phyloP scores from a whole-genome alignment of 805 yeast species.

The Hanseniaspora guilliermondii region DNA sequence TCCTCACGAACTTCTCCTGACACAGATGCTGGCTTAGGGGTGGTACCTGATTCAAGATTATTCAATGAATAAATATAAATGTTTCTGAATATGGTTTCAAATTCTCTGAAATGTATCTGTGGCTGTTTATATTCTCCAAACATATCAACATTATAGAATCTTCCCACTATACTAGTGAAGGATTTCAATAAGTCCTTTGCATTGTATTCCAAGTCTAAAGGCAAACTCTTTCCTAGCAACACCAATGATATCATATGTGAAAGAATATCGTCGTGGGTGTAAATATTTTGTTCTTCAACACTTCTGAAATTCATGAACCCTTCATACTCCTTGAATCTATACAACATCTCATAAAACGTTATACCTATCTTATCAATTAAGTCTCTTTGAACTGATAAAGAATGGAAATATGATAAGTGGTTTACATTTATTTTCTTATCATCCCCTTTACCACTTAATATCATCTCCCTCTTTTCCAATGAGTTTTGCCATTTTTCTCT shows the following conservation, averaged over 20 bases:
- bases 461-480: background rate
- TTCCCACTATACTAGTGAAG: conserved; percentile 3
- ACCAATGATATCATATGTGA: conserved; percentile 7
- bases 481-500: conserved; percentile 10
- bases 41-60: conserved; percentile 4
- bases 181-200: background rate
- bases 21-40: conserved; percentile 2
- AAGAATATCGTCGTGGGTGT: conserved; percentile 4
- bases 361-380: conserved; percentile 10
- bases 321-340: background rate
- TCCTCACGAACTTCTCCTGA: background rate
- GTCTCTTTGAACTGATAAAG: conserved; percentile 10
- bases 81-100: conserved; percentile 11
- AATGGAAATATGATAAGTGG: conserved; percentile 10
- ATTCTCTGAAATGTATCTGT: conserved; percentile 11
- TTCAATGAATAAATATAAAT: background rate
- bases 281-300: background rate
- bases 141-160: conserved; percentile 9
- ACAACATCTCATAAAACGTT: conserved; percentile 10
- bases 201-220: background rate
- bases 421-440: background rate
- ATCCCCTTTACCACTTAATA: background rate
- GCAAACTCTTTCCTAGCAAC: background rate
- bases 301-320: background rate
- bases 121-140: conserved; percentile 11